Percentiles rank a stretch among this genome's conserved stretches.
phyloP scores from a whole-genome alignment of 2,329 filamentous ascomycete genomes.

The Monilinia laxa region DNA sequence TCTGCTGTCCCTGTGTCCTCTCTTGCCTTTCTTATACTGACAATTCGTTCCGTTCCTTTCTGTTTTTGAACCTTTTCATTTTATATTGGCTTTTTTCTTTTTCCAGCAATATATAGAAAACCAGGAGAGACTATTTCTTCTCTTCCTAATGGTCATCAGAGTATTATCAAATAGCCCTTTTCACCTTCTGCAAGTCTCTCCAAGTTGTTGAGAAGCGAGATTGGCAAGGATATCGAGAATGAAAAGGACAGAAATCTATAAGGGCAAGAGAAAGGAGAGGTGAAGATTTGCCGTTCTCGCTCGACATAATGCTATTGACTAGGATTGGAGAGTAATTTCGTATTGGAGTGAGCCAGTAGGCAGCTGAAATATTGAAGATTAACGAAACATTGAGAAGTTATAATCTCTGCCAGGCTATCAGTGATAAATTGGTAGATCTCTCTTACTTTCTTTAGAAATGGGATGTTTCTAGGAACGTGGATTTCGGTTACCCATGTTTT shows the following conservation, averaged over 20 bases:
- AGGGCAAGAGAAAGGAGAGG: background rate
- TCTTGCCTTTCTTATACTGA: too few species aligned
- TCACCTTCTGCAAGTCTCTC: background rate
- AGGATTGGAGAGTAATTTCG: background rate
- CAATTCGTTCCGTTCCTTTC: too few species aligned
- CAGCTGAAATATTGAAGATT: background rate
- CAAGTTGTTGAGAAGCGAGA: background rate
- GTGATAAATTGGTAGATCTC: background rate
- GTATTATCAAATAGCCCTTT: background rate
- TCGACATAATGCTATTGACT: background rate
- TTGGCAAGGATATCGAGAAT: background rate
- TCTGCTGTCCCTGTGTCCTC: too few species aligned
- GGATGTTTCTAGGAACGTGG: background rate
- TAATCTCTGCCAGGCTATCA: background rate
- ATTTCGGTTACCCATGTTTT: background rate
- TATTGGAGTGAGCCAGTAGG: background rate
- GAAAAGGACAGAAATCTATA: background rate
- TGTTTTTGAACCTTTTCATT: too few species aligned
- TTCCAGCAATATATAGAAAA: too few species aligned
- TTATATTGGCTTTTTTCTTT: too few species aligned
- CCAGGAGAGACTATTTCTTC: too few species aligned
- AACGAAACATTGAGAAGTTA: background rate
- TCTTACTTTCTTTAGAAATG: background rate
- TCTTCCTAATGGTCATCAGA: too few species aligned
- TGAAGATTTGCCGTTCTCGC: background rate